phyloP scores from a whole-genome alignment of 2,329 filamentous ascomycete species.

The Hymenoscyphus repandus region DNA sequence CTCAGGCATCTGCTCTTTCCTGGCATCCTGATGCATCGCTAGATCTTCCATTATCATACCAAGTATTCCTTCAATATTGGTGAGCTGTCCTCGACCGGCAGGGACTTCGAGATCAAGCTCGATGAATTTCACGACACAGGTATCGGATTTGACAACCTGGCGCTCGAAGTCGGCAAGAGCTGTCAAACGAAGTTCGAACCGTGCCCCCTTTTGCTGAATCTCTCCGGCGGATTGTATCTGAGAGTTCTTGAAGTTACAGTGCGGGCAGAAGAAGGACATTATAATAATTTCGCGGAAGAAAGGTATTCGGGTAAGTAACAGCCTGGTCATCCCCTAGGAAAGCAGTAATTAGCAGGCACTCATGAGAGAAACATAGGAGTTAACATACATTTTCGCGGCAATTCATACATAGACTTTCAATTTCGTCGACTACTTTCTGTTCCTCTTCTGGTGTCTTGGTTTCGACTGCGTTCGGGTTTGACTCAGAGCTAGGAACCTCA shows the following conservation, averaged over 20 bases:
- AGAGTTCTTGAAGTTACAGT: conserved; percentile 86
- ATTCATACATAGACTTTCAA: conserved; percentile 82
- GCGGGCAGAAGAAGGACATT: conserved; percentile 91
- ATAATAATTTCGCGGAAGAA: conserved; percentile 97
- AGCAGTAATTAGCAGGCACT: conserved; percentile 3
- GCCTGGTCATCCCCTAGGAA: conserved; percentile 69
- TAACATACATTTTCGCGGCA: conserved; percentile 66
- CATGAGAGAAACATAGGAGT: background rate
- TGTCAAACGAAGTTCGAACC: conserved; percentile 78
- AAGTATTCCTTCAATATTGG: conserved; percentile 87
- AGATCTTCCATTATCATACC: conserved; percentile 74
- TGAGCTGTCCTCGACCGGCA: conserved; percentile 81
- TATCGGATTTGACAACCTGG: conserved; percentile 89
- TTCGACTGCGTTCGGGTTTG: conserved; percentile 8
- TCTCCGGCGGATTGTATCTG: conserved; percentile 90
- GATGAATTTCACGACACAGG: conserved; percentile 78
- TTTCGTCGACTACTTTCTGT: conserved; percentile 56
- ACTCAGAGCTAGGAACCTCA: conserved; percentile 32
- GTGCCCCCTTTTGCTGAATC: conserved; percentile 82
- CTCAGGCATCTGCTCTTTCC: conserved; percentile 74
- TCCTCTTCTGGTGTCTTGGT: conserved; percentile 37
- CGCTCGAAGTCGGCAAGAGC: conserved; percentile 69
- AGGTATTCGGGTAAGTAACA: conserved; percentile 87
- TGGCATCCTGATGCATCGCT: conserved; percentile 72
- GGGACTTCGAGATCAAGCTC: conserved; percentile 93